These are phyloP conservation scores for Xylaria cubensis DNA, from an alignment of 495 filamentous ascomycete genomes.

Conservation along the genomic window DNA sequence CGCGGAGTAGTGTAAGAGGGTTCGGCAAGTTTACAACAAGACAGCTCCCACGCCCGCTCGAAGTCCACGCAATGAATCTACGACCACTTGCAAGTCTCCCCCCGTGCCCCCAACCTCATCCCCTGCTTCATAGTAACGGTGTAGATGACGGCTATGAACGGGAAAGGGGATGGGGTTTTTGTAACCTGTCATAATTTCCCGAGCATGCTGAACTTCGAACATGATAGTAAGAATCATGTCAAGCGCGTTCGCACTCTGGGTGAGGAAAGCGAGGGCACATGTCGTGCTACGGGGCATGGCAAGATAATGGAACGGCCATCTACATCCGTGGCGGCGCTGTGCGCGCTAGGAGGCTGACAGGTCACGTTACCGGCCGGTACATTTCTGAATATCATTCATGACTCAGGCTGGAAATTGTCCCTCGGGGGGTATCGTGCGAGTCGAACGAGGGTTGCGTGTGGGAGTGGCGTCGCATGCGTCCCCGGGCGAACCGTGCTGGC, in stretches of 20 bases:
- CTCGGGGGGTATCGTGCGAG: conserved; percentile 1
- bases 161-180: conserved; percentile 26
- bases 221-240: conserved; percentile 6
- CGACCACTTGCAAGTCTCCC: background rate
- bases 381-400: background rate
- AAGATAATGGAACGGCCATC: conserved; percentile 19
- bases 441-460: conserved; percentile 30
- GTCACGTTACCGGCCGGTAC: conserved; percentile 22
- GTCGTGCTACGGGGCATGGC: conserved; percentile 18
- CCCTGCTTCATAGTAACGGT: background rate
- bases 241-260: background rate
- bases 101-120: background rate
- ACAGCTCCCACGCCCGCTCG: conserved; percentile 9
- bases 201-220: conserved; percentile 4
- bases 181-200: conserved; percentile 37
- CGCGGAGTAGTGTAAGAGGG: conserved; percentile 15
- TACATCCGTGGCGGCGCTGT: conserved; percentile 21
- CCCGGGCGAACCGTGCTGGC: conserved; percentile 25
- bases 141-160: conserved; percentile 9
- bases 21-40: conserved; percentile 21
- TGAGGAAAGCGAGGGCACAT: background rate
- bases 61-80: background rate
- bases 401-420: conserved; percentile 13
- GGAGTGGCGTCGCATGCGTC: conserved; percentile 15
- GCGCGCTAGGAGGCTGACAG: conserved; percentile 28